These are phyloP conservation scores for Pichia kluyveri DNA, from an alignment of 805 yeast genomes.

Conservation along the genomic window DNA sequence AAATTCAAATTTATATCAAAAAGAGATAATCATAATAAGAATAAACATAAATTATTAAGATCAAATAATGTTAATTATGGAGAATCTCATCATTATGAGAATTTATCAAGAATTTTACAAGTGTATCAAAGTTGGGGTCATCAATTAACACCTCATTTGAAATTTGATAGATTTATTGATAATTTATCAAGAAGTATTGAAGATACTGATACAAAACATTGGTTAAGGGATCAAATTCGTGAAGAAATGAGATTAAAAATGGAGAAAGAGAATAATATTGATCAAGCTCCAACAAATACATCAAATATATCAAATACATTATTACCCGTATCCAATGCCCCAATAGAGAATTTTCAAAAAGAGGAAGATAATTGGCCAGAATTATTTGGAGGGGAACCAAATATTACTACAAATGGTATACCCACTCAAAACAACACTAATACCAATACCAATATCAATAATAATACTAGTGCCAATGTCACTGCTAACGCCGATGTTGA, in stretches of 20 bases:
- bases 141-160: conserved; percentile 68
- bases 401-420: background rate
- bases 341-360: background rate
- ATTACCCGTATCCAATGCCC: too few relatives aligned
- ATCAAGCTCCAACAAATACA: background rate
- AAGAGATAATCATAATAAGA: background rate
- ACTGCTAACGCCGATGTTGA: background rate
- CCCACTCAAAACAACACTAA: background rate
- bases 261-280: background rate
- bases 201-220: conserved; percentile 30
- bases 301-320: too few relatives aligned
- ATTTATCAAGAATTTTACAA: conserved; percentile 39
- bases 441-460: background rate
- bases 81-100: conserved; percentile 35
- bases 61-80: conserved; percentile 9
- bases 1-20: conserved; percentile 25
- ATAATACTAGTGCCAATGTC: background rate
- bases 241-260: conserved; percentile 26
- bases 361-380: conserved; percentile 8
- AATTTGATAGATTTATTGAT: conserved; percentile 58
- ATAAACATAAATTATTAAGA: conserved; percentile 12
- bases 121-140: conserved; percentile 73
- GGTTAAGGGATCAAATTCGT: conserved; percentile 31
- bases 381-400: conserved; percentile 7
- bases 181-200: conserved; percentile 43